Conservation (phyloP, 1,284 basidiomycete genomes). For the Gomphus bonarii region DNA sequence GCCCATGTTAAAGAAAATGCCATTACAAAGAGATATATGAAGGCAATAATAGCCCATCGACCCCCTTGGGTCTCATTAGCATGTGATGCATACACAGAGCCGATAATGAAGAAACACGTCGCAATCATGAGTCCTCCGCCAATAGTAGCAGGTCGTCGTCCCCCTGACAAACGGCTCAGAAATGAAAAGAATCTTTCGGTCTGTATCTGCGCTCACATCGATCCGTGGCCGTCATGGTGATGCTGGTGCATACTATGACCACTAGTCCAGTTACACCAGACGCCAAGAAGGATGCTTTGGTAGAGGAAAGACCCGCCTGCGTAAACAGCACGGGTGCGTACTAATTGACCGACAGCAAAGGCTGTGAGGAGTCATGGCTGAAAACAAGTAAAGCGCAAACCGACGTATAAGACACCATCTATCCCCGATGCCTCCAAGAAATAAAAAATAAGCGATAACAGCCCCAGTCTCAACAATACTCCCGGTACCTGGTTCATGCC, state of each 20-base stretch:
- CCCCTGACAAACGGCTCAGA: constrained; percentile 22
- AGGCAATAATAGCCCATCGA: constrained; percentile 10
- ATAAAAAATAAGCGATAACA: neutral
- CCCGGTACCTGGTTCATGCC: constrained; percentile 29
- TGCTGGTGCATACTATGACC: constrained; percentile 33
- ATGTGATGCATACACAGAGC: constrained; percentile 31
- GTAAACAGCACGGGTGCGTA: constrained; percentile 42
- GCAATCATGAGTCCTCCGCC: constrained; percentile 34
- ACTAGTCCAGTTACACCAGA: constrained; percentile 42
- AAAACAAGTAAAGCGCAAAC: neutral
- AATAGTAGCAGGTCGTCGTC: constrained; percentile 34
- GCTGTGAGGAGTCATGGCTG: neutral
- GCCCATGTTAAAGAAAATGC: neutral
- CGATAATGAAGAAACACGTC: constrained; percentile 30
- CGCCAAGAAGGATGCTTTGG: constrained; percentile 38
- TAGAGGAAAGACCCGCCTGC: constrained; percentile 36
- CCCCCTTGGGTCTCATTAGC: constrained; percentile 12
- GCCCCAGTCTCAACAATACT: neutral
- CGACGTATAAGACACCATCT: neutral
- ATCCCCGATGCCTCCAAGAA: neutral
- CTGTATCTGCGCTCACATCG: constrained; percentile 21
- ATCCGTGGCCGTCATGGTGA: constrained; percentile 32
- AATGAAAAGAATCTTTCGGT: neutral
- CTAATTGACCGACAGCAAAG: constrained; percentile 17
- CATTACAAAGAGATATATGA: neutral